Evolutionary conservation across 371 early-diverging fungal species (phyloP), one percentile per base, ranked within the genome.

Genomic region (Mucor circinelloides): DNA sequence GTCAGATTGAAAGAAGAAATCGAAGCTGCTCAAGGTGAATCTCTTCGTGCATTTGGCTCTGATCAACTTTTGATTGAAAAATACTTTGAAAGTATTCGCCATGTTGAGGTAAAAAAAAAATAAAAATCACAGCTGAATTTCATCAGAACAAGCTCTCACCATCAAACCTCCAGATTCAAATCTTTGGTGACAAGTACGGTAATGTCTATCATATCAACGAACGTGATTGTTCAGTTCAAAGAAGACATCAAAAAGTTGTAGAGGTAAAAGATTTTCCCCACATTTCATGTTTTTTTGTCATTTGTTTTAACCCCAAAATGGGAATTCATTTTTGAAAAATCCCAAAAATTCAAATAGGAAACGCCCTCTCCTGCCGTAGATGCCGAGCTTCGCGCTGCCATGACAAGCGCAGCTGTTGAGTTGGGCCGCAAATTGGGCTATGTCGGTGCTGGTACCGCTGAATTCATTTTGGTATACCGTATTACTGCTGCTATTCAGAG

Each of bases 51-150:
- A 32, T 98, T 98, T 76, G 97, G 97, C 17, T 96, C 97, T 67
- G 90, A 90, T 71, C 85, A 93, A 54, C 83, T 98, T 8, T 82
- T 98, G 58, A 91, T 98, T 56, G 98, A 98, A 77, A 95, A 96
- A 80, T 96, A 93, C 69, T 91, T 99, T 72, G 91, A 92, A 54
- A 88, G 92, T 66, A 90, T 94, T 58, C 92, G 94, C 67, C 97
- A 96, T 73, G 93, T 96, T 60, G 97, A 96, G 78, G 89, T 95
- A 75, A 50, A 17, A 2, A 54, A n/a, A n/a, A n/a, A n/a, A n/a
- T n/a, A n/a, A n/a, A n/a, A n/a, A n/a, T n/a, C n/a, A n/a, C n/a
- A n/a, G n/a, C n/a, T n/a, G n/a, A 31, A 2, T 28, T 34, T 7
- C n/a, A 57, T 57, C 31, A 4, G 0, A 30, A 21, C 19, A 12